Conservation (phyloP, 2,329 filamentous ascomycete species). For the Penicillium brasilianum region DNA sequence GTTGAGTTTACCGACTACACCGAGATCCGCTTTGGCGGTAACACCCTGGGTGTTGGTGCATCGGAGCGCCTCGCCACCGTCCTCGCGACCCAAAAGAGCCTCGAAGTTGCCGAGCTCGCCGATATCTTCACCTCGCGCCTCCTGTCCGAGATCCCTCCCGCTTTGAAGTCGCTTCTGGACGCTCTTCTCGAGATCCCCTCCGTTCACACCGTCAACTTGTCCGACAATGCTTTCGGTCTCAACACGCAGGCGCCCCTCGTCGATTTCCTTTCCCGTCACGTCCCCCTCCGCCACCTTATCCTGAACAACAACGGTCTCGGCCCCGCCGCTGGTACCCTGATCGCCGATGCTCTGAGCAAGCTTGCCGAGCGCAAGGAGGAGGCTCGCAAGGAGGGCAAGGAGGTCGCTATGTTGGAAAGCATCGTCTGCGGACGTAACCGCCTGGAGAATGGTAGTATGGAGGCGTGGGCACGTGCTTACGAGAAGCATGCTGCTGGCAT, state of each 20-base stretch:
- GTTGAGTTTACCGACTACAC: conserved; percentile 71
- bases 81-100: conserved; percentile 79
- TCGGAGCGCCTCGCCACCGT: conserved; percentile 84
- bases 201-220: conserved; percentile 90
- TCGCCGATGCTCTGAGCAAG: conserved; percentile 83
- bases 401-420: conserved; percentile 87
- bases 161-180: conserved; percentile 81
- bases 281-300: conserved; percentile 89
- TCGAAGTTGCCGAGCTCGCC: conserved; percentile 84
- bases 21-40: conserved; percentile 84
- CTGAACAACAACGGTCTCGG: conserved; percentile 98
- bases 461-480: conserved; percentile 88
- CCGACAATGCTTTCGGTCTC: conserved; percentile 96
- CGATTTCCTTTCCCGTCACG: conserved; percentile 85
- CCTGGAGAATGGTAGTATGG: conserved; percentile 95
- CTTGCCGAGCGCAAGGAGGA: conserved; percentile 84
- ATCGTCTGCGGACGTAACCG: conserved; percentile 95
- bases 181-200: conserved; percentile 84
- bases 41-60: conserved; percentile 89
- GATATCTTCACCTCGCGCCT: conserved; percentile 98
- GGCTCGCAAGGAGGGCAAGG: conserved; percentile 64
- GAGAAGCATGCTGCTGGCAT: conserved; percentile 77
- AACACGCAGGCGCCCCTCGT: conserved; percentile 93
- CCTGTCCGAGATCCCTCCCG: conserved; percentile 89
- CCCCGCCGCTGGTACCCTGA: conserved; percentile 83